These are phyloP conservation scores for Fusarium annulatum DNA, from an alignment of 2,329 filamentous ascomycete species.

Conservation along the genomic window DNA sequence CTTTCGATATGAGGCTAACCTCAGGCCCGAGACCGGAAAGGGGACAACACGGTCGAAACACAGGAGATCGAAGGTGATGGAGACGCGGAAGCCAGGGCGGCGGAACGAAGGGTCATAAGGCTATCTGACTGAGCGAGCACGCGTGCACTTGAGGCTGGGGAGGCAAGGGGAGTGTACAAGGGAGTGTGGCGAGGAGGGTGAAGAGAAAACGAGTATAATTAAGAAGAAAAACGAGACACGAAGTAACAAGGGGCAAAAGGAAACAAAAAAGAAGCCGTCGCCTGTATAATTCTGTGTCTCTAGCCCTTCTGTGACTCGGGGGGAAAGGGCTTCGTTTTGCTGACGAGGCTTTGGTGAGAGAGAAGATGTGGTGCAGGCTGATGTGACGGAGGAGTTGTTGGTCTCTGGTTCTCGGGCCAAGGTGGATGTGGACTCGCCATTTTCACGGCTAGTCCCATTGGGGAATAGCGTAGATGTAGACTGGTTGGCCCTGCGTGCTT, in stretches of 20 bases:
- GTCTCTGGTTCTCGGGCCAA: conserved; percentile 25
- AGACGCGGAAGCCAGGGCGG: conserved; percentile 18
- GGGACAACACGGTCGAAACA: conserved; percentile 8
- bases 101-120: conserved; percentile 18
- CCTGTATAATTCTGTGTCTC: conserved; percentile 13
- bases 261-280: neutral
- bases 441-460: neutral
- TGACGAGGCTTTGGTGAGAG: conserved; percentile 42
- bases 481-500: conserved; percentile 11
- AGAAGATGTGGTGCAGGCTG: conserved; percentile 40
- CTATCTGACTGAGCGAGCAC: conserved; percentile 11
- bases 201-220: neutral
- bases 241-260: neutral
- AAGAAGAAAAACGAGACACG: conserved; percentile 4
- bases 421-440: conserved; percentile 27
- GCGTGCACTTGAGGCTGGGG: conserved; percentile 14
- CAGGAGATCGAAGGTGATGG: conserved; percentile 4
- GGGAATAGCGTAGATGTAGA: neutral
- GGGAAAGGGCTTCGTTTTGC: conserved; percentile 19
- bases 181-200: conserved; percentile 20
- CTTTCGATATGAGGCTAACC: conserved; percentile 21
- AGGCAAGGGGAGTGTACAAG: conserved; percentile 36
- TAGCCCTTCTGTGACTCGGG: neutral
- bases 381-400: conserved; percentile 41
- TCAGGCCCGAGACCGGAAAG: conserved; percentile 10